Percentiles rank a stretch among this genome's conserved stretches.
Conservation (phyloP, 768 basidiomycete species). For the Lentinula boryana region DNA sequence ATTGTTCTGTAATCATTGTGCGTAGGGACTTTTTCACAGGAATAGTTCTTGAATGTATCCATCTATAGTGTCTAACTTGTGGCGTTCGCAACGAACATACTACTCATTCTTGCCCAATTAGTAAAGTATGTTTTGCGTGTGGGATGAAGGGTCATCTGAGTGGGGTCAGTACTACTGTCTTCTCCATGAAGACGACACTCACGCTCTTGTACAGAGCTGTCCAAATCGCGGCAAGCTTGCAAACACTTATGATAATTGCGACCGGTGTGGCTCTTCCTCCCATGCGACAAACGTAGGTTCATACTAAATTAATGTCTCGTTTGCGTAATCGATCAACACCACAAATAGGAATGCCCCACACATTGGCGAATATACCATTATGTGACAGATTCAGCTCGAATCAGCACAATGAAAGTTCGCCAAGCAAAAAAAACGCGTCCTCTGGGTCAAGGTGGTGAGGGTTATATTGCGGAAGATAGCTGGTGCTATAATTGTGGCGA, state of each 20-base stretch:
- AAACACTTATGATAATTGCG: conserved; percentile 42
- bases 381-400: conserved; percentile 47
- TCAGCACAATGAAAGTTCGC: conserved; percentile 36
- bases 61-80: conserved; percentile 67
- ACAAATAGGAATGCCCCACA: conserved; percentile 70
- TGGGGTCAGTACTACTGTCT: conserved; percentile 33
- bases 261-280: conserved; percentile 58
- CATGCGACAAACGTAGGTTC: conserved; percentile 56
- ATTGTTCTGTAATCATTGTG: conserved; percentile 73
- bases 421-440: conserved; percentile 40
- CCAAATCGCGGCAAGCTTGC: conserved; percentile 45
- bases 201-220: conserved; percentile 43
- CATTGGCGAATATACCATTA: conserved; percentile 80
- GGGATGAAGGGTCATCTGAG: conserved; percentile 83
- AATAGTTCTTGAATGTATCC: conserved; percentile 2
- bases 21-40: conserved; percentile 18
- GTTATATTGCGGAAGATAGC: conserved; percentile 64
- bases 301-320: neutral
- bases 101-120: conserved; percentile 73
- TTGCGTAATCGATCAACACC: neutral
- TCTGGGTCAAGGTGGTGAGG: conserved; percentile 71
- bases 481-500: conserved; percentile 84
- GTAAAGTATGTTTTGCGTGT: conserved; percentile 74
- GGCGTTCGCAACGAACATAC: conserved; percentile 76
- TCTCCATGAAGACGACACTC: neutral